Conservation (phyloP, 768 basidiomycete species). For the Leccinum incarnatum region DNA sequence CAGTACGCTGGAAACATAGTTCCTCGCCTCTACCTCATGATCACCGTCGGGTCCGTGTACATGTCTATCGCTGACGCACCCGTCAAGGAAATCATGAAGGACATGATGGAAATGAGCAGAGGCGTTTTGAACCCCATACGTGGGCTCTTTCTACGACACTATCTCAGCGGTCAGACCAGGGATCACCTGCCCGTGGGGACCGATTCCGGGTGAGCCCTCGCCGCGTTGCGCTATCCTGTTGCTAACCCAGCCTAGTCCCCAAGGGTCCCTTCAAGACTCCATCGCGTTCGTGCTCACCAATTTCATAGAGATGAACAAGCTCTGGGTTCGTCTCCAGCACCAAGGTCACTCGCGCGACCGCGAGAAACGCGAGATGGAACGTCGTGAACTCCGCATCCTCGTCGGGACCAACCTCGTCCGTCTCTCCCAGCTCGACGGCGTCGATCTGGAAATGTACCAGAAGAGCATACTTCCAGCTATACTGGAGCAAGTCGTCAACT, state of each 20-base stretch:
- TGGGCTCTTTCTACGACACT: too few species aligned
- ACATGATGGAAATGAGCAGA: constrained; percentile 99
- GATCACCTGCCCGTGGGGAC: too few species aligned
- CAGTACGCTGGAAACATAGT: too few species aligned
- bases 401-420: too few species aligned
- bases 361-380: too few species aligned
- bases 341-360: constrained; percentile 50
- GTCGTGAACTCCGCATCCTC: constrained; percentile 54
- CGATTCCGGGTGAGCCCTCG: too few species aligned
- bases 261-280: too few species aligned
- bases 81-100: constrained; percentile 99
- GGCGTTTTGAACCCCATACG: constrained; percentile 64
- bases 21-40: constrained; percentile 89
- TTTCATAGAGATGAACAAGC: constrained; percentile 99
- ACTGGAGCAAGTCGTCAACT: constrained; percentile 95
- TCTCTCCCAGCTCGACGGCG: too few species aligned
- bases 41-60: constrained; percentile 98
- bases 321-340: constrained; percentile 98
- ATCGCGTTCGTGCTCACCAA: constrained; percentile 85
- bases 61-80: constrained; percentile 98
- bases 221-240: too few species aligned
- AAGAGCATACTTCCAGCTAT: constrained; percentile 86
- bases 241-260: constrained; percentile 37
- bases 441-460: too few species aligned
- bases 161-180: too few species aligned